Percentiles rank a stretch among this genome's conserved stretches.
phyloP scores from a whole-genome alignment of 1,139 yeast genomes.

The Ogataea hybrid region DNA sequence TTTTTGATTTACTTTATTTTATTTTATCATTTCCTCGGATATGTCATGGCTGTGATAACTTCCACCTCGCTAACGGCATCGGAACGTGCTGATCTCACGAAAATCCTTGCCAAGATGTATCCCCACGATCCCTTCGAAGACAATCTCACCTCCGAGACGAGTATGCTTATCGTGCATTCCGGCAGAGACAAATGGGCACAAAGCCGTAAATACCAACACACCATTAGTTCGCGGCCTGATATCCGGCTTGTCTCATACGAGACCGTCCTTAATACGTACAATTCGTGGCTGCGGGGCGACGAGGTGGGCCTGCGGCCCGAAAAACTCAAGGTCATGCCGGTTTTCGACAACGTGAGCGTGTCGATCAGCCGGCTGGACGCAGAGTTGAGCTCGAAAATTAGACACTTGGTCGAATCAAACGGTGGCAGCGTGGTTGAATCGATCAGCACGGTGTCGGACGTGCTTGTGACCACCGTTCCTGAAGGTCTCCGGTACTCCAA shows the following conservation, averaged over 20 bases:
- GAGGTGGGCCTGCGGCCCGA: slow-evolving; percentile 20
- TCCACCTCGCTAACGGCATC: slow-evolving; percentile 25
- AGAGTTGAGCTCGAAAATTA: slow-evolving; percentile 29
- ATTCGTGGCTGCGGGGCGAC: slow-evolving; percentile 55
- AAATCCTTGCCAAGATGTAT: slow-evolving; percentile 17
- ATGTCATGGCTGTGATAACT: slow-evolving; percentile 20
- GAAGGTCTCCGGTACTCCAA: slow-evolving; percentile 60
- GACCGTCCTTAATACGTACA: slow-evolving; percentile 43
- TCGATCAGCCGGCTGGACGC: slow-evolving; percentile 27
- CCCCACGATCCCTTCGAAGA: slow-evolving; percentile 21
- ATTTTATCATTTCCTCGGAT: not conserved
- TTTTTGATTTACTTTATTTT: not conserved
- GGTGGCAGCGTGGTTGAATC: slow-evolving; percentile 62
- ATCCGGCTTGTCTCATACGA: slow-evolving; percentile 50
- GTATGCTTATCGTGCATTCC: too few species aligned
- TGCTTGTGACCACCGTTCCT: slow-evolving; percentile 50
- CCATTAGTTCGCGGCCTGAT: slow-evolving; percentile 57
- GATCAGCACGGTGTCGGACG: slow-evolving; percentile 47
- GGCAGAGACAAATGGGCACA: slow-evolving; percentile 23
- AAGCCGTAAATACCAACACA: slow-evolving; percentile 39
- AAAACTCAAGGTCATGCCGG: slow-evolving; percentile 11
- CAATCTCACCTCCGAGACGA: slow-evolving; percentile 28
- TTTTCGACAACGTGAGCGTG: slow-evolving; percentile 26
- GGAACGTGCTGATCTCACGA: slow-evolving; percentile 18
- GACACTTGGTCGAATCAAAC: slow-evolving; percentile 40